Evolutionary conservation across 768 basidiomycete genomes (phyloP), one percentile per base, ranked within the genome.

Genomic region (Macrolepiota dolichaula): DNA sequence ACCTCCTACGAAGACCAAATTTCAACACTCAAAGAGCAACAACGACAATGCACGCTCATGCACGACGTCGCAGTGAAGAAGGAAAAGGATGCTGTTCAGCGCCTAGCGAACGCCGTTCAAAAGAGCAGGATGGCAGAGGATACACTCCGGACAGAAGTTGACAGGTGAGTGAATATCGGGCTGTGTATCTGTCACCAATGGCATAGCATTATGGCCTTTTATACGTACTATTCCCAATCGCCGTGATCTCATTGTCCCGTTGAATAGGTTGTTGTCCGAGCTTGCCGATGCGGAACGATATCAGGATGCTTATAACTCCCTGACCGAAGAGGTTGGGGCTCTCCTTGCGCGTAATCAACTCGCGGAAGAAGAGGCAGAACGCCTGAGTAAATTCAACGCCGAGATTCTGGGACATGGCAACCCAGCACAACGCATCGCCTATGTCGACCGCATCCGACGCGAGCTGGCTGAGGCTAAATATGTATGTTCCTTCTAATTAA

Each of bases 361-460:
- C 37, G 91, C 92, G 6, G 88, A 94, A 67, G 86, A 86, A 44
- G 95, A 96, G 70, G 85, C 89, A 0, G 78, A 82, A 40, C 76
- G 79, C n/a, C 80, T 96, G 46, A 86, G 89, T 65, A 81, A 79
- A 67, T 89, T 93, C 75, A 96, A 96, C 64, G 90, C 92, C 0
- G 86, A 94, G 70, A 89, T 96, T 61, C 75, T 94, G 17, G 85
- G 92, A 0, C 94, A 96, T 69, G 80, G 82, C 36, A 95, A 96
- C 68, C 90, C 91, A 9, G 85, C 86, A 1, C 94, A 96, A 72
- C 84, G 86, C 62, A 94, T 97, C 67, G 78, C 86, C 71, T 96
- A 96, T 66, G 86, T 97, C 15, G 95, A 96, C 61, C 81, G 86
- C 57, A 85, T 97, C 55, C 81, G 94, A 37, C 77, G 81, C 59